Conservation (phyloP, 2,329 filamentous ascomycete species). For the Sarocladium kiliense region DNA sequence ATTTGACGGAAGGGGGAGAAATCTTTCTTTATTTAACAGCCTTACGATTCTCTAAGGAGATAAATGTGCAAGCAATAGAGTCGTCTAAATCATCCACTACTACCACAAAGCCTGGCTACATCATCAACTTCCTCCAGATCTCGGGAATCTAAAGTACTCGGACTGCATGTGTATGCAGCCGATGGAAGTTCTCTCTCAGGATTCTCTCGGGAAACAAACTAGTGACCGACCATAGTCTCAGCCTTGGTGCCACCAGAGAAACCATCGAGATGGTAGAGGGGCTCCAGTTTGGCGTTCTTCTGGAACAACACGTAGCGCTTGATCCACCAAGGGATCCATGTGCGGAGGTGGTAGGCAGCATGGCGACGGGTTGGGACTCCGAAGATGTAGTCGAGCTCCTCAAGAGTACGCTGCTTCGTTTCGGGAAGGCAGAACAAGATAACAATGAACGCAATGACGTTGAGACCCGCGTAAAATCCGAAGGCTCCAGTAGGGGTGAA, state of each 20-base stretch:
- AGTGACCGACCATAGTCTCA: not conserved
- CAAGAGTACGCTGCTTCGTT: constrained; percentile 41
- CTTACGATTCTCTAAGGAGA: too few species aligned
- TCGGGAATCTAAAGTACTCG: too few species aligned
- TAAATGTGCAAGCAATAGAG: too few species aligned
- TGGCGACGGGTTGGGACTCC: constrained; percentile 26
- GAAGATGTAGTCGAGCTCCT: constrained; percentile 35
- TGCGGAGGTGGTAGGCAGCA: constrained; percentile 26
- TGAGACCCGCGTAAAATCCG: constrained; percentile 56
- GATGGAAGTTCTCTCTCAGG: too few species aligned
- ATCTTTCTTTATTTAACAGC: too few species aligned
- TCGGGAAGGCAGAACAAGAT: constrained; percentile 58
- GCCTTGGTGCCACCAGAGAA: constrained; percentile 3
- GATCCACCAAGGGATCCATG: constrained; percentile 27
- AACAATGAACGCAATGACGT: constrained; percentile 54
- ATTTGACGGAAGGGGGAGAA: too few species aligned
- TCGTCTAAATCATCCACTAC: too few species aligned
- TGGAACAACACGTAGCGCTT: constrained; percentile 23
- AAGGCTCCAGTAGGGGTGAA: constrained; percentile 39
- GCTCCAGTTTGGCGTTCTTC: constrained; percentile 18
- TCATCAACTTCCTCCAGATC: too few species aligned
- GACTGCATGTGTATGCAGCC: too few species aligned
- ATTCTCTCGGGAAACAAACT: too few species aligned
- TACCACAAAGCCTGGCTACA: too few species aligned
- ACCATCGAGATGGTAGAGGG: constrained; percentile 24